phyloP scores from a whole-genome alignment of 306 rosid genomes.

The Sindora glabra region DNA sequence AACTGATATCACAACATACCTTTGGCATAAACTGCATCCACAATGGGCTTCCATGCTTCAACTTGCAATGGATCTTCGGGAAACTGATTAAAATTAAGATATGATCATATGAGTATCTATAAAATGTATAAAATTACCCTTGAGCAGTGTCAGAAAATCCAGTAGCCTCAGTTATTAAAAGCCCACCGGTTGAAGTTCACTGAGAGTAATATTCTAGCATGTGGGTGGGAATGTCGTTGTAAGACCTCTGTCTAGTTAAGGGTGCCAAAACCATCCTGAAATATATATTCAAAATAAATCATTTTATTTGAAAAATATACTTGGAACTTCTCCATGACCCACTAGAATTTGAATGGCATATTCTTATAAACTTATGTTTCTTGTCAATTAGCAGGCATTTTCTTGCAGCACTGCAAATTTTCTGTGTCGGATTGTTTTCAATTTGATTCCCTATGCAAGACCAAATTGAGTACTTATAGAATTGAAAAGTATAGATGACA shows the following conservation, averaged over 20 bases:
- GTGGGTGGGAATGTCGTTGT: slow-evolving; percentile 33
- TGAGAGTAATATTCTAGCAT: slow-evolving; percentile 52
- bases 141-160: slow-evolving; percentile 41
- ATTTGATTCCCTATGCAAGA: no score
- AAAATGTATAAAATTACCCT: slow-evolving; percentile 27
- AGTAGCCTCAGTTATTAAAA: slow-evolving; percentile 42
- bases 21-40: slow-evolving; percentile 45
- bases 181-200: slow-evolving; percentile 39
- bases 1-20: no score
- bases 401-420: no score
- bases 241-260: slow-evolving; percentile 34
- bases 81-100: no score
- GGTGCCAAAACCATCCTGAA: no score
- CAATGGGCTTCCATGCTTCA: slow-evolving; percentile 46
- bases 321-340: no score
- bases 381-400: no score
- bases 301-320: background rate
- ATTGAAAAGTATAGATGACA: no score
- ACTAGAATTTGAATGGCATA: background rate
- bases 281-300: background rate
- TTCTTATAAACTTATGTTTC: background rate
- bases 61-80: slow-evolving; percentile 42
- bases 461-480: no score
- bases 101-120: background rate
- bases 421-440: no score